Percentiles rank a stretch among this genome's conserved stretches.
Conservation (phyloP, 1,284 basidiomycete species). For the Cystobasidium pallidum region DNA sequence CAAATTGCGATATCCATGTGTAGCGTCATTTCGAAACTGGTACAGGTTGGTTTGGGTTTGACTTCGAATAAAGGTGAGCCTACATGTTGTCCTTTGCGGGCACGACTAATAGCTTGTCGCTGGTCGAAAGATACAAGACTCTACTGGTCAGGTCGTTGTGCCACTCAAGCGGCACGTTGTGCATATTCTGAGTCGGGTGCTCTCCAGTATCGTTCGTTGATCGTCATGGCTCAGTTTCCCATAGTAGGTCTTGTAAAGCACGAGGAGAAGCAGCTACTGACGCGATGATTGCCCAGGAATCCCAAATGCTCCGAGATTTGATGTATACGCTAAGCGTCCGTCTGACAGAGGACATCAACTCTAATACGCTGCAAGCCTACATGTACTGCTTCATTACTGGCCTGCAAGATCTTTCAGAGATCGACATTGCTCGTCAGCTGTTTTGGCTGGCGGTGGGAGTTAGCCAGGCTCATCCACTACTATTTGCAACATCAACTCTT, state of each 20-base stretch:
- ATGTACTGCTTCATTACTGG: conserved; percentile 8
- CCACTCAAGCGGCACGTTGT: neutral
- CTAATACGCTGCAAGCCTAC: conserved; percentile 33
- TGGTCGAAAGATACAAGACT: neutral
- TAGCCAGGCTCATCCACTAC: conserved; percentile 30
- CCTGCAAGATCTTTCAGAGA: neutral
- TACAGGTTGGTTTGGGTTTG: neutral
- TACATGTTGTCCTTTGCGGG: neutral
- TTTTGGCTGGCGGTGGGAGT: conserved; percentile 31
- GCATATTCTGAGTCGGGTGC: neutral
- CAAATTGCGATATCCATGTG: neutral
- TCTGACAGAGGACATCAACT: conserved; percentile 25
- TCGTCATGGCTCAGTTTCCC: conserved; percentile 20
- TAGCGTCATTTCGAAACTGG: neutral
- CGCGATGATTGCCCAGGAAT: neutral
- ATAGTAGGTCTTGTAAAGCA: neutral
- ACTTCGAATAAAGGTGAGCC: neutral
- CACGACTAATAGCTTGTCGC: neutral
- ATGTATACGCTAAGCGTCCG: neutral
- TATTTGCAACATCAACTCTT: conserved; percentile 1
- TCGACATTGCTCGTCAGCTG: conserved; percentile 1
- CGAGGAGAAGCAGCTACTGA: neutral
- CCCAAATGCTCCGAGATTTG: neutral
- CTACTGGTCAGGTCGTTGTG: conserved; percentile 5
- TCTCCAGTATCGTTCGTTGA: conserved; percentile 12